Percentiles rank a stretch among this genome's conserved stretches.
Evolutionary conservation across 2,329 filamentous ascomycete genomes (phyloP).

Genomic region (Botryotinia convoluta): DNA sequence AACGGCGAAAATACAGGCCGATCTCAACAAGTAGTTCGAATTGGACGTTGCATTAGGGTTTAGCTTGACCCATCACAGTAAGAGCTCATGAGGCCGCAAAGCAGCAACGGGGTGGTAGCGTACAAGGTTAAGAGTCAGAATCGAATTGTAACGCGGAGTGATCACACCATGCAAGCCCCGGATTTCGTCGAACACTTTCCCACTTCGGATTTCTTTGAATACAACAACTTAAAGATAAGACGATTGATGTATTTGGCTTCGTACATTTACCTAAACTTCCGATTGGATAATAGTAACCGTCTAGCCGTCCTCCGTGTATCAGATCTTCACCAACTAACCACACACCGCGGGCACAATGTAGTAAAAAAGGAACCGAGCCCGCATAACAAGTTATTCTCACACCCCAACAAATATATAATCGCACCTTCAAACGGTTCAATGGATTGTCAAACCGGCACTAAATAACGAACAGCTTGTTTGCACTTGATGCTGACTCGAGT

Average conservation of each 20-base stretch:
- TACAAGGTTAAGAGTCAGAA: neutral
- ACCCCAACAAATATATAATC: neutral
- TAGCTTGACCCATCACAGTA: neutral
- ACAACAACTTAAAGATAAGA: neutral
- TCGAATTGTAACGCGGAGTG: neutral
- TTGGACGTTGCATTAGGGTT: neutral
- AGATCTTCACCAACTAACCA: neutral
- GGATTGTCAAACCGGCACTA: neutral
- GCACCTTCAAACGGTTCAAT: neutral
- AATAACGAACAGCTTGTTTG: neutral
- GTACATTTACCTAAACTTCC: neutral
- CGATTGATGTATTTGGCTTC: neutral
- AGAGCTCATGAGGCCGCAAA: neutral
- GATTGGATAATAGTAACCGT: neutral
- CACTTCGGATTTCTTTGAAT: neutral
- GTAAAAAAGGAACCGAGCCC: no score
- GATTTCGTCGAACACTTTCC: neutral
- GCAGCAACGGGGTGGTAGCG: neutral
- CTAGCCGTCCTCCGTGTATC: neutral
- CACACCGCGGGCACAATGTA: neutral
- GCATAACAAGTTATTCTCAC: neutral
- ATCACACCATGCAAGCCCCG: neutral
- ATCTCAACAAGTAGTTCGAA: neutral
- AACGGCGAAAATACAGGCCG: neutral
- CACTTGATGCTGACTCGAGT: neutral